A percentile compares a stretch with the other conserved stretches of the same genome.
These are phyloP conservation scores for Metarhizium anisopliae DNA, from an alignment of 2,329 filamentous ascomycete genomes.

Conservation along the genomic window DNA sequence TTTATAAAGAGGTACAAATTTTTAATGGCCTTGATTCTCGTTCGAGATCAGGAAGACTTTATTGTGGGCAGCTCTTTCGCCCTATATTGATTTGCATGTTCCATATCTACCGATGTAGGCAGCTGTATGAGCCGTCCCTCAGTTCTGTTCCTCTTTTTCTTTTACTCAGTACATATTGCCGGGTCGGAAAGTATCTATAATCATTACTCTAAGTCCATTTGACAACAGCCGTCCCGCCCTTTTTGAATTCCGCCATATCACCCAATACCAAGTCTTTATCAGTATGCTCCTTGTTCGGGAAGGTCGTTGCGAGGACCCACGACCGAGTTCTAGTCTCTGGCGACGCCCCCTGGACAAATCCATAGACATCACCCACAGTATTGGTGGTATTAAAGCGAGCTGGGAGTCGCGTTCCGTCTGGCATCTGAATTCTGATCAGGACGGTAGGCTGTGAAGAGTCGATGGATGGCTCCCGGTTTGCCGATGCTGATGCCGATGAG, in stretches of 20 bases:
- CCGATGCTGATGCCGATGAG: constrained; percentile 25
- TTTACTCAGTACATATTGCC: not conserved
- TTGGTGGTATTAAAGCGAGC: constrained; percentile 75
- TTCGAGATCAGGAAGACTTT: not conserved
- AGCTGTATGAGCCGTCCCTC: not conserved
- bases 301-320: constrained; percentile 74
- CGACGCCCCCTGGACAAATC: constrained; percentile 60
- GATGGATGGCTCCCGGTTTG: constrained; percentile 29
- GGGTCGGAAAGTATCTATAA: not conserved
- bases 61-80: not conserved
- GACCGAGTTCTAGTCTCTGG: constrained; percentile 45
- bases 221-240: constrained; percentile 55
- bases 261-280: constrained; percentile 53
- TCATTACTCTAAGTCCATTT: constrained; percentile 38
- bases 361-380: constrained; percentile 69
- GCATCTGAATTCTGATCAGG: constrained; percentile 67
- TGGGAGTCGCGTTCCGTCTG: constrained; percentile 67
- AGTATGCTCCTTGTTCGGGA: constrained; percentile 71
- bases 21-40: not conserved
- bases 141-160: not conserved
- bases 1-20: not conserved
- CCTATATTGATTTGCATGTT: not conserved
- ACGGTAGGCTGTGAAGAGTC: constrained; percentile 61
- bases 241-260: constrained; percentile 56
- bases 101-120: not conserved